A percentile compares a stretch with the other conserved stretches of the same genome.
phyloP scores from a whole-genome alignment of 495 filamentous ascomycete genomes.

The Aspergillus asperescens region DNA sequence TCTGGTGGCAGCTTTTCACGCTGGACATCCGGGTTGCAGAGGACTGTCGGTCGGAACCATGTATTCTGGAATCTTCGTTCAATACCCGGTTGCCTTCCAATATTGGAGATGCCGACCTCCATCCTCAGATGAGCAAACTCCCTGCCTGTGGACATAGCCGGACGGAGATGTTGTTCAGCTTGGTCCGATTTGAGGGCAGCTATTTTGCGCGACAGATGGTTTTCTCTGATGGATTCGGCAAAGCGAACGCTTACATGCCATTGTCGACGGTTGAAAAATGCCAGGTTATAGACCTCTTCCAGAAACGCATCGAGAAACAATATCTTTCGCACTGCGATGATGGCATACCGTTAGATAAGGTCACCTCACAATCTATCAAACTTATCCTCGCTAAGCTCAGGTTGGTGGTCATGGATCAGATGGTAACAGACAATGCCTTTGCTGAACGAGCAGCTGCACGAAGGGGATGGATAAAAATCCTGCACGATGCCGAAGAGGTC shows the following conservation, averaged over 20 bases:
- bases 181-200: conserved; percentile 55
- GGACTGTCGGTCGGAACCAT: conserved; percentile 65
- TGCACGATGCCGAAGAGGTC: conserved; percentile 35
- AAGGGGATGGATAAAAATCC: conserved; percentile 41
- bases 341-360: conserved; percentile 57
- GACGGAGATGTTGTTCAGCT: conserved; percentile 72
- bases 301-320: conserved; percentile 53
- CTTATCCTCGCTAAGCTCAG: conserved; percentile 62
- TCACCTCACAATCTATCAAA: conserved; percentile 58
- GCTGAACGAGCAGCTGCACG: not conserved
- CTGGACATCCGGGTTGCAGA: conserved; percentile 66
- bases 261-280: conserved; percentile 40
- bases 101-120: conserved; percentile 64
- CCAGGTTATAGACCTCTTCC: conserved; percentile 51
- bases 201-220: conserved; percentile 29
- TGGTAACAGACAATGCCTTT: not conserved
- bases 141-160: conserved; percentile 46
- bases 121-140: conserved; percentile 50
- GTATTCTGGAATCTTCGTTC: conserved; percentile 55
- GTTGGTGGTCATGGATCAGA: conserved; percentile 36
- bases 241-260: conserved; percentile 14
- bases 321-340: conserved; percentile 56
- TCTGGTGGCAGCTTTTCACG: conserved; percentile 71
- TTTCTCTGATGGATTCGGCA: conserved; percentile 23
- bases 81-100: conserved; percentile 61